Base-by-base conservation (phyloP, 139 green algal species). In the Micromonas commoda region DNA sequence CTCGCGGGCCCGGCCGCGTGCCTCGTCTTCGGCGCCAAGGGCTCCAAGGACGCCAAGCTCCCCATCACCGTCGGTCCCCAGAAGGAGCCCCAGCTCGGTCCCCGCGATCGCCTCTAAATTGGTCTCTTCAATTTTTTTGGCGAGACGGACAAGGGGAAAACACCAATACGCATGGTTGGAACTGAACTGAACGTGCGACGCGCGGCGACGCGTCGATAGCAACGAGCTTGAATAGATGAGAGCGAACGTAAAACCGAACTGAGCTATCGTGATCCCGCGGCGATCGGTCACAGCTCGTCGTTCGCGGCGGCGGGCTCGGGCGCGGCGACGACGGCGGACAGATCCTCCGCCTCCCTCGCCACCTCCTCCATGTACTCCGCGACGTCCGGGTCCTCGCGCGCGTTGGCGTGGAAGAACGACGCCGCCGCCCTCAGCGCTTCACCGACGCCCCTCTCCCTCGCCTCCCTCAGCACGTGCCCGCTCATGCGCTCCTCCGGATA, bases 1-100 rank as follows among this genome's bases (percentile, higher is more conserved):
- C 37, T 92, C n/a, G 88, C 63, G 24, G 85, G 85, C 34, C 77
- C 84, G 51, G 86, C 34, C 24, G 85, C 84, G 77, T 86, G 97
- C 70, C 76, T 90, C 32, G 68, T 85, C 4, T 97, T 82, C 79
- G 93, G 92, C 79, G 74, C 81, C 45, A 95, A 94, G 84, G 90
- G 92, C 77, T 74, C 89, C 24, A 90, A 90, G 80, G 87, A 94
- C 68, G 82, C 86, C 19, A 83, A 88, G 31, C 90, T 99, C 53
- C 93, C 95, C 60, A 99, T 99, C 85, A 92, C 89, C 57, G 83
- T 86, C 21, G 93, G 91, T 45, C 94, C 94, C 51, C 77, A 91
- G 84, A 82, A 93, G 85, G 26, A 69, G 24, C 33, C 84, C 19
- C 60, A 20, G 24, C 57, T 53, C n/a, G 87, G 86, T 28, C 87